phyloP scores from a whole-genome alignment of 805 yeast species.

The Saccharomycopsis capsularis region DNA sequence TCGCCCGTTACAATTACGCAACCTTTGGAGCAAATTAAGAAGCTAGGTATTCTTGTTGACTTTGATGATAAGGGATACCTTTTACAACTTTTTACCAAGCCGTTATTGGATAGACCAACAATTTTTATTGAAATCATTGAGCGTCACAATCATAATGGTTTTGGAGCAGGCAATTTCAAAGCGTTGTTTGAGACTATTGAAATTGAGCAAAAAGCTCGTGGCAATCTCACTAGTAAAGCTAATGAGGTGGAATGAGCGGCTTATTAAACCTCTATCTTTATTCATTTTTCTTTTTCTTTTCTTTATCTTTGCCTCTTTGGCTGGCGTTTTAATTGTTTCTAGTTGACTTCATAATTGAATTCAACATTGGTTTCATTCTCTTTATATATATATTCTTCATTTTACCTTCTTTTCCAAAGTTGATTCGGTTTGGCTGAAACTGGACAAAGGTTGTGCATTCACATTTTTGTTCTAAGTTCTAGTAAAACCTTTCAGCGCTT shows the following conservation, averaged over 20 bases:
- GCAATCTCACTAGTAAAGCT: slow-evolving; percentile 38
- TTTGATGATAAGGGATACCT: slow-evolving; percentile 74
- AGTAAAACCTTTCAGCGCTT: too few species aligned
- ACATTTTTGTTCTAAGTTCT: too few species aligned
- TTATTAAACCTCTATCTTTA: too few species aligned
- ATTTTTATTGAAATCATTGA: slow-evolving; percentile 77
- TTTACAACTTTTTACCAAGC: slow-evolving; percentile 73
- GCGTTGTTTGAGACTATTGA: slow-evolving; percentile 77
- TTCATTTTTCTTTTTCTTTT: too few species aligned
- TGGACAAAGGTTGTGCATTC: too few species aligned
- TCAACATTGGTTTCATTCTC: too few species aligned
- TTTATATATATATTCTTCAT: too few species aligned
- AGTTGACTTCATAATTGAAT: too few species aligned
- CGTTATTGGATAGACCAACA: slow-evolving; percentile 73
- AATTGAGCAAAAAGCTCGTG: slow-evolving; percentile 64
- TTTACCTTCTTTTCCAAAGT: too few species aligned
- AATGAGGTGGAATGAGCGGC: not conserved
- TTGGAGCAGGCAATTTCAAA: slow-evolving; percentile 85
- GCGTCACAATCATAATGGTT: slow-evolving; percentile 72
- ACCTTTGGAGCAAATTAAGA: slow-evolving; percentile 40
- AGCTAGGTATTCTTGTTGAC: slow-evolving; percentile 62
- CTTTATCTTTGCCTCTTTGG: too few species aligned
- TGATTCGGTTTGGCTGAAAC: too few species aligned
- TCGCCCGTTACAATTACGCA: slow-evolving; percentile 46
- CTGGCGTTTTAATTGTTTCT: too few species aligned